Base-by-base conservation (phyloP, 169 alveolate species). In the Condylostoma magnum region DNA sequence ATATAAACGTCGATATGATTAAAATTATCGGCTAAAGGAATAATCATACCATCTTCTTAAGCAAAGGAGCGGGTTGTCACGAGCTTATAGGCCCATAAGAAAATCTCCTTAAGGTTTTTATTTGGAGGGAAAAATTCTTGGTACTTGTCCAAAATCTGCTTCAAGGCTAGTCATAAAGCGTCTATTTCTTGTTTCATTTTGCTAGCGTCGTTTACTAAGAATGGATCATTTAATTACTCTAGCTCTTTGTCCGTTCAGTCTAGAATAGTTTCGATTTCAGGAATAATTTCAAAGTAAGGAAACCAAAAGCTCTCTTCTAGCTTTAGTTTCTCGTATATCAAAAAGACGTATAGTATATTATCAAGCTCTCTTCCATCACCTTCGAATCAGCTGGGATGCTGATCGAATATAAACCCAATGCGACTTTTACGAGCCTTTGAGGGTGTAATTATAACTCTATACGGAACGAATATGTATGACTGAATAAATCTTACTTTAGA, bases 261-360 rank as follows among this genome's bases (percentile, higher is more conserved):
- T 27, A 52, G 27, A 20, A 75, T 27, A 3, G 66, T 73, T 25
- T 69, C 70, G n/a, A 53, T 27, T 22, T 73, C 68, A 27, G 76
- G 83, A 22, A 75, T 33, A 8, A 77, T 66, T n/a, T 77, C 63
- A 6, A 82, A 63, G 37, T 75, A 82, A 25, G 84, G 89, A 36
- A 31, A 43, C 67, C 70, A 82, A 58, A 50, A 60, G 3, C 77
- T 31, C 12, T 77, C 58, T 25, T 76, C 82, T 2, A 74, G 77
- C 51, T 77, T 77, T 20, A 41, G 12, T 30, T 54, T 63, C 44
- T 82, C 89, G n/a, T 55, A 27, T 70, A 75, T 65, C 30, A 75
- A 63, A 55, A 41, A 75, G 1, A 66, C 60, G 25, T 70, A 34
- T 20, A 75, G 41, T 10, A 48, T 38, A 36, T 36, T 46, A 2